Evolutionary conservation across 345 rosid genomes (phyloP), one percentile per base, ranked within the genome.

Genomic region (Hibiscus mutabilis): DNA sequence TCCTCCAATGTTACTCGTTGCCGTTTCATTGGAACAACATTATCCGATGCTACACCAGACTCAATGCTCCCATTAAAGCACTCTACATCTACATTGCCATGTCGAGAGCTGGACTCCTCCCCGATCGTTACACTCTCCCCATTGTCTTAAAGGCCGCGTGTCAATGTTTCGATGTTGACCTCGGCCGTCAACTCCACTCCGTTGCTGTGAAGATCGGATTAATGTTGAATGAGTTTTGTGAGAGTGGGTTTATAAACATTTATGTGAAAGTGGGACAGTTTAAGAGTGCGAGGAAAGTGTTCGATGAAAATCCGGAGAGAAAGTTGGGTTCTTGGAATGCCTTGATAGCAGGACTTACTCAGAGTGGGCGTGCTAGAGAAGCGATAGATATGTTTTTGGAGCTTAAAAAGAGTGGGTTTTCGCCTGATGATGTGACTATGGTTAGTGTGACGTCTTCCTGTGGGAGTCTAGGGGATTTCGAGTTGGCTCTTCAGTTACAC

Each of bases 291-390:
- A 79, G 78, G 25, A 87, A 85, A 15, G 25, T 83, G 88, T 91
- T 93, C 51, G 98, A 86, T 25, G 88, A 82, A 88, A 93, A 88
- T 81, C 82, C 79, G 21, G 79, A 83, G 0, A 84, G 94, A 75
- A 89, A 85, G 75, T 53, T 93, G 66, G 96, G 98, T 18, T 91
- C 97, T 65, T 93, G 97, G 98, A 93, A 93, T 67, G 92, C 97
- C 0, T 73, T 88, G 22, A 81, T 93, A 21, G 86, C 78, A 0
- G 97, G 95, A n/a, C 79, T 89, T 53, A 65, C 85, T 52, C 96
- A 87, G 5, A 87, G 82, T 0, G 94, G 88, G 6, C 82, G 79
- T 53, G 88, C 79, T 0, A 74, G 65, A 33, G 95, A 91, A 58
- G 90, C 83, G 8, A 79, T 91, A 16, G 68, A 77, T 55, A 79